Conservation (phyloP, 805 yeast species). For the Nakazawaea ernobii region DNA sequence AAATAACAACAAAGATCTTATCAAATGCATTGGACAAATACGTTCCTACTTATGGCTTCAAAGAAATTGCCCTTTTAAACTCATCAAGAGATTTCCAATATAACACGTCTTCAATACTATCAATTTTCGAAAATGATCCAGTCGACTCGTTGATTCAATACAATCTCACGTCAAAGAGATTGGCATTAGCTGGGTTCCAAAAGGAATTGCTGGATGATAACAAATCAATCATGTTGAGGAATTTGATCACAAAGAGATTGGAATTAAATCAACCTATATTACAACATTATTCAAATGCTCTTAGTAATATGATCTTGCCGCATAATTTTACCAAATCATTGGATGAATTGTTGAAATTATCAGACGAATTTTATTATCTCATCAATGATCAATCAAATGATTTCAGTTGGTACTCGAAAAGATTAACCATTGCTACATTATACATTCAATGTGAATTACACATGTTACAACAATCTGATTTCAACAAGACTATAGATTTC, state of each 20-base stretch:
- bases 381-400: conserved; percentile 79
- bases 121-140: conserved; percentile 31
- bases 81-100: conserved; percentile 35
- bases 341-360: conserved; percentile 63
- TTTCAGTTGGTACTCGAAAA: conserved; percentile 89
- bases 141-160: conserved; percentile 29
- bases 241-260: conserved; percentile 40
- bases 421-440: conserved; percentile 62
- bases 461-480: conserved; percentile 74
- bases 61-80: conserved; percentile 30
- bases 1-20: conserved; percentile 34
- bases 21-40: conserved; percentile 22
- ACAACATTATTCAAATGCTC: conserved; percentile 39
- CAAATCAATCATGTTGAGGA: conserved; percentile 14
- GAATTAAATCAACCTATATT: conserved; percentile 43
- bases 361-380: conserved; percentile 78
- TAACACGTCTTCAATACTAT: conserved; percentile 35
- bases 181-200: conserved; percentile 27
- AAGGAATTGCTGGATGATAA: conserved; percentile 13
- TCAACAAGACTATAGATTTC: conserved; percentile 53
- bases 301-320: conserved; percentile 63
- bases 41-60: conserved; percentile 44
- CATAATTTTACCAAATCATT: conserved; percentile 50
- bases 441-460: conserved; percentile 74
- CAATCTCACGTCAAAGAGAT: conserved; percentile 41